phyloP scores from a whole-genome alignment of 345 rosid genomes.

The Angophora floribunda region DNA sequence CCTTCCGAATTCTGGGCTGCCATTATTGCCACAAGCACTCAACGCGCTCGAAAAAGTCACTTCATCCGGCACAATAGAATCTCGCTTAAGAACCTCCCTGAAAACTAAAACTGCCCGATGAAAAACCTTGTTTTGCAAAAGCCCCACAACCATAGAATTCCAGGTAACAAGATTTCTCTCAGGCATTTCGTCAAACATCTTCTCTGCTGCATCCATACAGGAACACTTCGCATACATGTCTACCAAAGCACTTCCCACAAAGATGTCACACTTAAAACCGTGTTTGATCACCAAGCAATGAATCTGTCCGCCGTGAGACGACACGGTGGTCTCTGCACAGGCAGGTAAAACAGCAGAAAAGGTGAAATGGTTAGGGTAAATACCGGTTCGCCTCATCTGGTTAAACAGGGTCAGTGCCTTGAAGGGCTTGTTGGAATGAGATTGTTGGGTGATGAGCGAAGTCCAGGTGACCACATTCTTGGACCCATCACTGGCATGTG shows the following conservation, averaged over 20 bases:
- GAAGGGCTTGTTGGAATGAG: slow-evolving; percentile 13
- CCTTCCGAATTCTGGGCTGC: slow-evolving; percentile 15
- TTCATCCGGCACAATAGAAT: slow-evolving; percentile 9
- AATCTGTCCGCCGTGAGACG: slow-evolving; percentile 15
- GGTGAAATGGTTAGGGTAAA: slow-evolving; percentile 24
- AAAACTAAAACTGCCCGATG: slow-evolving; percentile 2
- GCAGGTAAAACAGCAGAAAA: slow-evolving; percentile 27
- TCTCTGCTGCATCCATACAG: slow-evolving; percentile 9
- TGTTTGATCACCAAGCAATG: slow-evolving; percentile 19
- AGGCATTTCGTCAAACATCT: slow-evolving; percentile 37
- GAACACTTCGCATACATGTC: slow-evolving; percentile 25
- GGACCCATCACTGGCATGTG: slow-evolving; percentile 1
- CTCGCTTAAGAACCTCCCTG: slow-evolving; percentile 14
- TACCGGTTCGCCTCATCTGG: slow-evolving; percentile 21
- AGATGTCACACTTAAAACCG: slow-evolving; percentile 6
- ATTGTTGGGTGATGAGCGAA: slow-evolving; percentile 17
- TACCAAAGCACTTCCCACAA: slow-evolving; percentile 15
- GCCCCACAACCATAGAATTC: slow-evolving; percentile 36
- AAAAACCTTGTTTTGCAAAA: slow-evolving; percentile 6
- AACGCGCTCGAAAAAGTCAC: slow-evolving; percentile 25
- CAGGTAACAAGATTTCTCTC: slow-evolving; percentile 29
- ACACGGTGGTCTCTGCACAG: slow-evolving; percentile 6
- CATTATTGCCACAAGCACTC: slow-evolving; percentile 26
- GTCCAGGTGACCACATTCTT: slow-evolving; percentile 27
- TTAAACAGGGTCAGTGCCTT: slow-evolving; percentile 11